Conservation (phyloP, 2,329 filamentous ascomycete genomes). For the Laburnicola sp. region DNA sequence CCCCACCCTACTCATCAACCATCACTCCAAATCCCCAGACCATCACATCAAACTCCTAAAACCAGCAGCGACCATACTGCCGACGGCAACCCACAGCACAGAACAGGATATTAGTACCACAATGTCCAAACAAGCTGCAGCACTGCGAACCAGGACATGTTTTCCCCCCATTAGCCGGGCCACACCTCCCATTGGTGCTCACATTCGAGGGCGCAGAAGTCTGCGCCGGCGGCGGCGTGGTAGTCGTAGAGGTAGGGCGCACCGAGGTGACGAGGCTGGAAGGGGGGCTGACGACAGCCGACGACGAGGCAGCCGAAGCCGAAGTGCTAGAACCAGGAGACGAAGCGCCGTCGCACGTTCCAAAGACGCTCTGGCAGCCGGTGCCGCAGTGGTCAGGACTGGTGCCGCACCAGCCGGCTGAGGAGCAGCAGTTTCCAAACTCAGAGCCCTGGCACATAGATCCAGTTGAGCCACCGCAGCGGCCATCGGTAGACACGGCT, state of each 20-base stretch:
- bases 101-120: no score
- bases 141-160: neutral
- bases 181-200: constrained; percentile 6
- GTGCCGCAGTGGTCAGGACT: constrained; percentile 35
- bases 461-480: constrained; percentile 29
- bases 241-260: neutral
- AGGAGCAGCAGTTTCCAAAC: constrained; percentile 52
- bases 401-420: constrained; percentile 48
- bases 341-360: constrained; percentile 25
- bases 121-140: neutral
- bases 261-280: constrained; percentile 1
- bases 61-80: no score
- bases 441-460: constrained; percentile 32
- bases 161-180: neutral
- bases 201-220: constrained; percentile 1
- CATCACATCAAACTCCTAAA: no score
- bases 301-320: neutral
- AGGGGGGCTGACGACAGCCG: neutral
- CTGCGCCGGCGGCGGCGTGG: neutral
- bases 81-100: no score
- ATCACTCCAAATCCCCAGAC: no score
- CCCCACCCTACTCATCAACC: no score
- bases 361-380: constrained; percentile 40
- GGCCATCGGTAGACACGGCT: constrained; percentile 22
- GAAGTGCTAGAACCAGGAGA: constrained; percentile 3